phyloP scores from a whole-genome alignment of 805 yeast genomes.

The Zygoascus ofunaensis region DNA sequence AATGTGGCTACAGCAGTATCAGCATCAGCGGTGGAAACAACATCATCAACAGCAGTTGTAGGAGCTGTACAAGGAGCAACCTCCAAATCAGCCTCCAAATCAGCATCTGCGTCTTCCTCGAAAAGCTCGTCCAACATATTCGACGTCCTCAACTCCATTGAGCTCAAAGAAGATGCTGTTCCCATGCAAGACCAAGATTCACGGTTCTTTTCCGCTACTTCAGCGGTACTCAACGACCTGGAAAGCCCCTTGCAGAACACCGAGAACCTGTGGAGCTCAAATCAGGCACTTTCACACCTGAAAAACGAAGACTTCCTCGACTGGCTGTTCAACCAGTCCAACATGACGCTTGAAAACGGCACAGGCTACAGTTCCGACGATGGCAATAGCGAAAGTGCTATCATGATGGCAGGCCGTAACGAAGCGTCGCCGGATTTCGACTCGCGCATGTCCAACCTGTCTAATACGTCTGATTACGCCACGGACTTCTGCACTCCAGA shows the following conservation, averaged over 20 bases:
- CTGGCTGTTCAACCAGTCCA: constrained; percentile 12
- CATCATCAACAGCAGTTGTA: neutral
- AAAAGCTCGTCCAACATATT: neutral
- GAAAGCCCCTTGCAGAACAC: too few relatives aligned
- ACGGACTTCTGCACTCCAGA: constrained; percentile 4
- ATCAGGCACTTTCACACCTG: constrained; percentile 16
- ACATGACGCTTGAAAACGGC: neutral
- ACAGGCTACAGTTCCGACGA: neutral
- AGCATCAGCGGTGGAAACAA: neutral
- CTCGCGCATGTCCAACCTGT: too few relatives aligned
- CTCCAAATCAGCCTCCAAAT: neutral
- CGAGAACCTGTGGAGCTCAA: constrained; percentile 12
- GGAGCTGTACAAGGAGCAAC: neutral
- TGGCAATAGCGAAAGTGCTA: neutral
- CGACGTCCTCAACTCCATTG: constrained; percentile 2
- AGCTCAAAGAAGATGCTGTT: constrained; percentile 11
- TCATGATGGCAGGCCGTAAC: neutral
- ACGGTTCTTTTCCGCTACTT: too few relatives aligned
- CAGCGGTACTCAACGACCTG: too few relatives aligned
- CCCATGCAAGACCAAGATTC: constrained; percentile 13
- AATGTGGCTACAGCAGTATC: neutral
- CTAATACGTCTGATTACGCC: neutral
- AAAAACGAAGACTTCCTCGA: constrained; percentile 18
- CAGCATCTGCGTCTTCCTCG: neutral
- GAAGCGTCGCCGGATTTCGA: constrained; percentile 1